Conservation (phyloP, 768 basidiomycete species). For the Mycena crocata region DNA sequence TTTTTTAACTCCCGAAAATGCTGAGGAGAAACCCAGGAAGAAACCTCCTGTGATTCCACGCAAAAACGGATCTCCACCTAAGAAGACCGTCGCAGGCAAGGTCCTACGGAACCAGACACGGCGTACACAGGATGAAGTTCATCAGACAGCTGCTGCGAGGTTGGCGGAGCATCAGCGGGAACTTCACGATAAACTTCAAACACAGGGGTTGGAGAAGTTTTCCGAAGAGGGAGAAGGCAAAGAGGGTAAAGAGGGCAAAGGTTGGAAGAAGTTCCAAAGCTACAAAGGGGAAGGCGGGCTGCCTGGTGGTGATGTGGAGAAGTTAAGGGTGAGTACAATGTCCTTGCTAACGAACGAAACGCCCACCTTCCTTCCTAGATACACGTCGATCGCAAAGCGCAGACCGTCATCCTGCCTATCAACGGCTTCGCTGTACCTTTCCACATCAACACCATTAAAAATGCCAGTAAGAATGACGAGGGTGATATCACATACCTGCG, state of each 20-base stretch:
- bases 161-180: constrained; percentile 91
- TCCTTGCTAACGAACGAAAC: neutral
- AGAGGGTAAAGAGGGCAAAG: constrained; percentile 88
- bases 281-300: constrained; percentile 95
- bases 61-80: constrained; percentile 75
- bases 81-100: constrained; percentile 85
- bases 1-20: constrained; percentile 75
- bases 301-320: constrained; percentile 83
- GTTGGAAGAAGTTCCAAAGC: constrained; percentile 96
- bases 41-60: constrained; percentile 60
- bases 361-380: constrained; percentile 63
- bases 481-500: constrained; percentile 94
- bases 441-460: constrained; percentile 99
- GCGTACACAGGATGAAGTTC: constrained; percentile 85
- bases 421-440: constrained; percentile 97
- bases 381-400: constrained; percentile 88
- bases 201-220: constrained; percentile 84
- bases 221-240: constrained; percentile 83
- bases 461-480: constrained; percentile 97
- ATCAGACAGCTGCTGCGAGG: constrained; percentile 80
- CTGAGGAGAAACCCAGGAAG: constrained; percentile 68
- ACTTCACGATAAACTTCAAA: constrained; percentile 80
- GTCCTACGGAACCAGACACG: constrained; percentile 93
- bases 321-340: constrained; percentile 70
- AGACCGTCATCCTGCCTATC: constrained; percentile 91